Evolutionary conservation across 768 basidiomycete species (phyloP).

Genomic region (Naganishia vaughanmartiniae): DNA sequence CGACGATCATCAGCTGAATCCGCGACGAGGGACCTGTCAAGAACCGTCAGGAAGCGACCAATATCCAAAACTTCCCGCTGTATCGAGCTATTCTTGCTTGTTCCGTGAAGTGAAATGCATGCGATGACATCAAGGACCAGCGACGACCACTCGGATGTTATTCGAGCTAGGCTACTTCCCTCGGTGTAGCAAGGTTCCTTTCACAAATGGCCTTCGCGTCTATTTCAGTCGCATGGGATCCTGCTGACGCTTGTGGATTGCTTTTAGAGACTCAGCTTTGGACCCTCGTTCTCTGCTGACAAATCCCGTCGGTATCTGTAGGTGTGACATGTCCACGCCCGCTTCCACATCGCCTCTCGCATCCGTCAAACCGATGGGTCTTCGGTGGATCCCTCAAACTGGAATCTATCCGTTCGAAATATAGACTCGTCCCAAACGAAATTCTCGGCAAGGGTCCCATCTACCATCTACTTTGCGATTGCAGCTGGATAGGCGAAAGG

Average conservation of each 20-base stretch:
- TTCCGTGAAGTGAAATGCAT: background rate
- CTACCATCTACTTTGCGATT: no score
- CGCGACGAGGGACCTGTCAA: background rate
- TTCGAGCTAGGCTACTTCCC: background rate
- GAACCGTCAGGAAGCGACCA: background rate
- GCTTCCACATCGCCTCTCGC: no score
- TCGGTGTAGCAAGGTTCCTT: background rate
- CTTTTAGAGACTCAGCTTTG: background rate
- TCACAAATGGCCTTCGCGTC: background rate
- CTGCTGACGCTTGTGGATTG: background rate
- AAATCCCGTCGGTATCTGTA: background rate
- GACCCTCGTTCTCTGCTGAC: background rate
- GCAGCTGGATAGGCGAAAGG: no score
- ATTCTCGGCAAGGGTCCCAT: no score
- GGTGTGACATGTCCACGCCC: no score
- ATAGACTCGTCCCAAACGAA: no score
- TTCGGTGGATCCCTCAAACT: no score
- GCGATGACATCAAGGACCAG: background rate
- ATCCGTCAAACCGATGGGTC: no score
- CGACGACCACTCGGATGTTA: background rate
- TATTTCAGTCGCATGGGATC: background rate
- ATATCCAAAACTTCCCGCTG: background rate
- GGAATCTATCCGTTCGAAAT: no score
- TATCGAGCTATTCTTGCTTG: background rate
- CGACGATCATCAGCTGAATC: no score